Conservation (phyloP, 1,284 basidiomycete species). For the Pseudozyma sp. region DNA sequence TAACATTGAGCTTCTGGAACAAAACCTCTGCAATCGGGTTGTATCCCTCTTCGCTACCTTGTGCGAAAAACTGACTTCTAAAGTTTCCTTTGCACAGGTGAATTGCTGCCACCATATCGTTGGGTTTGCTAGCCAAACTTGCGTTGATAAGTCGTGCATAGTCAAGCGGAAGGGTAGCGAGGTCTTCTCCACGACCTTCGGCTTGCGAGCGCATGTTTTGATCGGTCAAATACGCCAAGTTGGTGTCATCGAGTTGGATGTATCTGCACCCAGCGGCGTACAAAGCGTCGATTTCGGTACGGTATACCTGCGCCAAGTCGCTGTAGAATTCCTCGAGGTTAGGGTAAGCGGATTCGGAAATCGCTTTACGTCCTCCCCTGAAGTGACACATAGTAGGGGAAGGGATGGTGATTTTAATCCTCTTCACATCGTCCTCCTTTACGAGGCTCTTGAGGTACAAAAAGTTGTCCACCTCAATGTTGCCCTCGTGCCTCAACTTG, state of each 20-base stretch:
- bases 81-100: constrained; percentile 86
- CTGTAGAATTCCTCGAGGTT: constrained; percentile 80
- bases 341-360: constrained; percentile 73
- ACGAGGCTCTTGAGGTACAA: constrained; percentile 65
- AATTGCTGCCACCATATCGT: constrained; percentile 77
- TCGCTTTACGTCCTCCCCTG: constrained; percentile 51
- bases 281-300: constrained; percentile 78
- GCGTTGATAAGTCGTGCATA: constrained; percentile 70
- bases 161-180: constrained; percentile 40
- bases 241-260: constrained; percentile 76
- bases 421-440: constrained; percentile 54
- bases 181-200: constrained; percentile 44
- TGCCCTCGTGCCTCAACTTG: constrained; percentile 58
- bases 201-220: constrained; percentile 46
- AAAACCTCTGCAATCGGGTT: constrained; percentile 76
- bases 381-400: constrained; percentile 72
- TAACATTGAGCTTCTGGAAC: constrained; percentile 80
- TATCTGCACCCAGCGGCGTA: constrained; percentile 79
- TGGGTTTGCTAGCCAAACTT: constrained; percentile 74
- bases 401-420: constrained; percentile 81
- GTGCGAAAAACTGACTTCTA: constrained; percentile 68
- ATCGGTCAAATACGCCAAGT: constrained; percentile 68
- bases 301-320: constrained; percentile 79
- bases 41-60: constrained; percentile 79
- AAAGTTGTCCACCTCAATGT: constrained; percentile 68